A percentile compares a stretch with the other conserved stretches of the same genome.
Evolutionary conservation across 2,329 filamentous ascomycete genomes (phyloP).

Genomic region (Biscogniauxia mediterranea): DNA sequence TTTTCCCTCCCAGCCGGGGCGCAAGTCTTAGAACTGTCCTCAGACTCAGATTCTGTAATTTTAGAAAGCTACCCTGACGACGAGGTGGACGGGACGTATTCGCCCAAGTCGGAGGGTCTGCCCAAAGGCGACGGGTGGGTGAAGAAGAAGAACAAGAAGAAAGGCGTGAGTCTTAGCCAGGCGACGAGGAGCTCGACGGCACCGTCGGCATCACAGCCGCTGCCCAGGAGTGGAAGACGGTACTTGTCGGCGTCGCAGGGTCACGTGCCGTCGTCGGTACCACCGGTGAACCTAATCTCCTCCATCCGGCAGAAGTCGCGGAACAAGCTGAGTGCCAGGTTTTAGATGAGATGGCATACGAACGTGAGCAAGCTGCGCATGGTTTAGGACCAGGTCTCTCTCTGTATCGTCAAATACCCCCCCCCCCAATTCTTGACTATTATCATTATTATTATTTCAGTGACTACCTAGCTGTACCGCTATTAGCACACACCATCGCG

Average conservation of each 20-base stretch:
- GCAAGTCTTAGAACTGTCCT: conserved; percentile 38
- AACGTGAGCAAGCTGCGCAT: not conserved
- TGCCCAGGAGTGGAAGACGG: conserved; percentile 2
- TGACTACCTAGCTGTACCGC: too few species aligned
- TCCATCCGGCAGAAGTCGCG: conserved; percentile 10
- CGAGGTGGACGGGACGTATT: conserved; percentile 37
- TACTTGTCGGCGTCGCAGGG: conserved; percentile 16
- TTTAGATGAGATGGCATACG: conserved; percentile 6
- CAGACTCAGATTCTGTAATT: conserved; percentile 33
- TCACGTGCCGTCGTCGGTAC: conserved; percentile 3
- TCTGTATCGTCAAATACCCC: too few species aligned
- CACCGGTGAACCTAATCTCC: conserved; percentile 2
- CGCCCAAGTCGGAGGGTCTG: conserved; percentile 21
- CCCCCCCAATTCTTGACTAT: too few species aligned
- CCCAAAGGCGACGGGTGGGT: conserved; percentile 24
- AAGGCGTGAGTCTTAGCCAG: not conserved
- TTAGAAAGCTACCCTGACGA: conserved; percentile 40
- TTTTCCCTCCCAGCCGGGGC: conserved; percentile 36
- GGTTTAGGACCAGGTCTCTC: not conserved
- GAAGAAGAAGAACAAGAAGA: conserved; percentile 27
- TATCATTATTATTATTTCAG: too few species aligned
- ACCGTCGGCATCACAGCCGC: conserved; percentile 8
- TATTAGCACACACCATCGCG: too few species aligned
- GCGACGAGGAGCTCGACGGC: conserved; percentile 16
- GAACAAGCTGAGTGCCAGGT: conserved; percentile 21